phyloP scores from a whole-genome alignment of 495 filamentous ascomycete species.

The Trichoderma reesei region DNA sequence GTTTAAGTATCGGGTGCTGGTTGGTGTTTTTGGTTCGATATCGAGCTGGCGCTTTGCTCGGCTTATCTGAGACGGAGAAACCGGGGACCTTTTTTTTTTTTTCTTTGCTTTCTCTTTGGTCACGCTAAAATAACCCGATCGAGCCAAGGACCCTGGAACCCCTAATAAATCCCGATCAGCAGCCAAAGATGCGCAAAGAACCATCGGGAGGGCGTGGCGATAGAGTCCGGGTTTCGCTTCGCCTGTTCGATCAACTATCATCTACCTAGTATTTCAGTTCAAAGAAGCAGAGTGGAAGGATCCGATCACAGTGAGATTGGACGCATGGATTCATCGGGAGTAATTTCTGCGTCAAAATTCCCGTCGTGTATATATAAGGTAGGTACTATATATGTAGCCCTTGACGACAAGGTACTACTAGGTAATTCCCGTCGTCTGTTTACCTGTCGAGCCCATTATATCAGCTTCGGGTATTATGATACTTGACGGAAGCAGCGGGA shows the following conservation, averaged over 20 bases:
- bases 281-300: background rate
- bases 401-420: background rate
- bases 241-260: too few species aligned
- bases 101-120: background rate
- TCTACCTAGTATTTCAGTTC: too few species aligned
- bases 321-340: background rate
- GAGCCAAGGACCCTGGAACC: background rate
- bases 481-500: too few species aligned
- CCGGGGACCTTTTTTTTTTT: slow-evolving; percentile 1
- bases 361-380: slow-evolving; percentile 1
- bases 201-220: too few species aligned
- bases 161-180: background rate
- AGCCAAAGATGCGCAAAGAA: too few species aligned
- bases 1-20: background rate
- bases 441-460: background rate
- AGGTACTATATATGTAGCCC: background rate
- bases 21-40: too few species aligned
- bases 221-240: too few species aligned
- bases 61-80: background rate
- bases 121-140: background rate
- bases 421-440: slow-evolving; percentile 3
- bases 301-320: background rate
- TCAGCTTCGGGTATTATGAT: background rate
- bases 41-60: background rate
- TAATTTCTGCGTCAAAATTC: background rate